Evolutionary conservation across 768 basidiomycete species (phyloP).

Genomic region (Artomyces pyxidatus): DNA sequence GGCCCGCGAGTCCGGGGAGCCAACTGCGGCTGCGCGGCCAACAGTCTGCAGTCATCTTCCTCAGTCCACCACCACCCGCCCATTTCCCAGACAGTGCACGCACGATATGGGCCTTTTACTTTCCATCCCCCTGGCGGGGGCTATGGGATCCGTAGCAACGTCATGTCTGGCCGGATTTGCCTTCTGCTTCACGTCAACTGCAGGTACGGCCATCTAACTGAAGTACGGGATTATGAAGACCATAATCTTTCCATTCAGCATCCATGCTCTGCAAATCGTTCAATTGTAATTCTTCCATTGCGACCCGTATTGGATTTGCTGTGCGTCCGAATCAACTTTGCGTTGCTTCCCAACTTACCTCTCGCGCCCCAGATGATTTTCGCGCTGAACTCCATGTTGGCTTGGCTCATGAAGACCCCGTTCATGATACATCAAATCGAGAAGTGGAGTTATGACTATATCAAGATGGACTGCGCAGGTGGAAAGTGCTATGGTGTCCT

Average conservation of each 20-base stretch:
- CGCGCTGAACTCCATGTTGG: conserved; percentile 88
- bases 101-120: conserved; percentile 60
- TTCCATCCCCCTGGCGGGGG: conserved; percentile 64
- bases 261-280: conserved; percentile 98
- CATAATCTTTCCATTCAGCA: no score
- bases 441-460: conserved; percentile 92
- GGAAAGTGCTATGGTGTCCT: conserved; percentile 96
- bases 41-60: no score
- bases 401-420: conserved; percentile 94
- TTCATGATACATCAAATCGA: conserved; percentile 80
- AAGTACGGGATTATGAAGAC: no score
- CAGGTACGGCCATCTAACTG: conserved; percentile 49
- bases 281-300: conserved; percentile 98
- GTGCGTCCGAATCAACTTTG: conserved; percentile 28
- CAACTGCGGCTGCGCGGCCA: no score
- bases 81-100: not conserved
- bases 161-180: conserved; percentile 80
- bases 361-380: conserved; percentile 70
- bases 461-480: conserved; percentile 93
- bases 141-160: conserved; percentile 62
- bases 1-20: no score
- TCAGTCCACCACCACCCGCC: not conserved
- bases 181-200: conserved; percentile 82
- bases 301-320: conserved; percentile 92
- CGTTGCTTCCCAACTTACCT: no score